These are phyloP conservation scores for Melampsora larici-populina DNA, from an alignment of 1,284 basidiomycete genomes.

Conservation along the genomic window DNA sequence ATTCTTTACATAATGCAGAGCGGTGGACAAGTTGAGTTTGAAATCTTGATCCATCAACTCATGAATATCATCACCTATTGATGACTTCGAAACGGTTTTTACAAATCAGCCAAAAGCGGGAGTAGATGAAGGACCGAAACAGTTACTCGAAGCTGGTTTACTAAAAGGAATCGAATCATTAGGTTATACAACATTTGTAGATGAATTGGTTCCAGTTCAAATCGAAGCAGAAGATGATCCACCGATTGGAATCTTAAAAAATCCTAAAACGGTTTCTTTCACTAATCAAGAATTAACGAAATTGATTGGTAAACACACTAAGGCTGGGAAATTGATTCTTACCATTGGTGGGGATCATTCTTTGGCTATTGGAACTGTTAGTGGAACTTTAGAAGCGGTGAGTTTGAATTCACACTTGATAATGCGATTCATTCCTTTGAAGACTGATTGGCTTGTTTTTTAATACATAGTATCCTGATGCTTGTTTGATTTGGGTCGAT, in stretches of 20 bases:
- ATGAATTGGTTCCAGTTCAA: slow-evolving; percentile 70
- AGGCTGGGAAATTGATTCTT: slow-evolving; percentile 75
- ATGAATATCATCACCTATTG: neutral
- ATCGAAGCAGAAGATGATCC: slow-evolving; percentile 60
- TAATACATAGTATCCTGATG: slow-evolving; percentile 60
- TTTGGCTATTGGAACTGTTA: slow-evolving; percentile 86
- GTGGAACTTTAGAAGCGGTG: slow-evolving; percentile 68
- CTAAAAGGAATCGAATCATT: slow-evolving; percentile 66
- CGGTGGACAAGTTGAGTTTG: slow-evolving; percentile 23
- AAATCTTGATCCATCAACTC: neutral
- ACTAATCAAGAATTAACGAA: slow-evolving; percentile 77
- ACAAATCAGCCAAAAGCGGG: slow-evolving; percentile 65
- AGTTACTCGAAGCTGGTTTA: slow-evolving; percentile 78
- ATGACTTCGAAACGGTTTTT: neutral
- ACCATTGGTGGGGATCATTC: slow-evolving; percentile 98
- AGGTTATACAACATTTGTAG: slow-evolving; percentile 84
- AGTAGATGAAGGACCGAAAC: slow-evolving; percentile 86
- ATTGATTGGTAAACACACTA: slow-evolving; percentile 69
- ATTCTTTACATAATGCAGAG: neutral
- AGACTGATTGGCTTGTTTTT: slow-evolving; percentile 57
- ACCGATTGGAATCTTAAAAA: slow-evolving; percentile 81
- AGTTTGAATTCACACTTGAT: too few relatives aligned
- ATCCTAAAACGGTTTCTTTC: slow-evolving; percentile 75
- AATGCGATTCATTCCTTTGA: slow-evolving; percentile 53
- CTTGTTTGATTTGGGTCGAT: slow-evolving; percentile 78